A percentile compares a stretch with the other conserved stretches of the same genome.
Conservation (phyloP, 2,329 filamentous ascomycete genomes). For the Claviceps sp. region DNA sequence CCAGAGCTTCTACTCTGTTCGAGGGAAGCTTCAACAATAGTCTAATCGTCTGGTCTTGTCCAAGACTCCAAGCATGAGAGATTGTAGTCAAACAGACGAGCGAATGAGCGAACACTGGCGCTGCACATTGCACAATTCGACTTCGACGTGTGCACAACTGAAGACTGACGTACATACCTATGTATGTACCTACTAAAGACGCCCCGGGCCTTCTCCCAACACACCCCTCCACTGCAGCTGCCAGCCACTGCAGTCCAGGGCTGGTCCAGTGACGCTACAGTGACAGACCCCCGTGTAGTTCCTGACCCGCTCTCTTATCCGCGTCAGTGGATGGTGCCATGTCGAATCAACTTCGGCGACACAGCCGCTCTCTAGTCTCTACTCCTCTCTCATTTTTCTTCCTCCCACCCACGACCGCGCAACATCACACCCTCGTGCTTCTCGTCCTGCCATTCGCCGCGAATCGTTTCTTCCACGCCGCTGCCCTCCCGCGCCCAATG, state of each 20-base stretch:
- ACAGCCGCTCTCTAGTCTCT: constrained; percentile 1
- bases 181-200: neutral
- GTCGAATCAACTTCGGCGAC: constrained; percentile 2
- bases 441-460: constrained; percentile 9
- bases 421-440: constrained; percentile 9
- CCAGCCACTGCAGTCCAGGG: neutral
- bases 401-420: constrained; percentile 7
- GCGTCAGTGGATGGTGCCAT: neutral
- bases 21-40: neutral
- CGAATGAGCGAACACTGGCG: too few relatives aligned
- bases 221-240: neutral
- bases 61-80: too few relatives aligned
- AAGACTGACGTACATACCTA: too few relatives aligned
- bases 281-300: neutral
- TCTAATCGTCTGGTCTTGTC: neutral
- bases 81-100: too few relatives aligned
- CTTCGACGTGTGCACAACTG: neutral
- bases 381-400: constrained; percentile 6
- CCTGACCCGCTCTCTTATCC: neutral
- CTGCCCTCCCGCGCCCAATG: constrained; percentile 32
- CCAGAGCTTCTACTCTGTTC: neutral
- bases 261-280: constrained; percentile 2
- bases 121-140: too few relatives aligned
- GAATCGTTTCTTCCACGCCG: constrained; percentile 12
- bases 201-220: neutral